Base-by-base conservation (phyloP, 1,284 basidiomycete genomes). In the Ceratobasidium theobromae region DNA sequence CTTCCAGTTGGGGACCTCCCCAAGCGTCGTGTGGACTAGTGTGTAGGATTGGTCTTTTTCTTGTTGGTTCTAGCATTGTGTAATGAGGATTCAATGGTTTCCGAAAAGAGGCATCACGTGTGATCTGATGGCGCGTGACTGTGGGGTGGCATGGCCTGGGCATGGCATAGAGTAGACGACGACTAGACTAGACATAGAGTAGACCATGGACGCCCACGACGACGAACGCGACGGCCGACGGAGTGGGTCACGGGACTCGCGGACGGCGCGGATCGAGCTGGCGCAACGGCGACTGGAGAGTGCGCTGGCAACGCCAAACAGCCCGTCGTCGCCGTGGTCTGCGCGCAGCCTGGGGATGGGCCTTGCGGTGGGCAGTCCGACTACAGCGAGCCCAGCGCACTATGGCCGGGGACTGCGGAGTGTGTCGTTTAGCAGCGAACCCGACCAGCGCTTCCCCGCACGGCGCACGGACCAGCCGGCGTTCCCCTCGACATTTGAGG, bases 401-500 rank as follows among this genome's bases (percentile, higher is more conserved):
- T 64, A 28, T 49, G 2, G 12, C 6, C 55, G 53, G 4, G 41
- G 62, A 6, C 43, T 62, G 27, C 68, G 69, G n/a, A 69, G 68
- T 38, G 69, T 68, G 38, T 69, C 69, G 49, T 71, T 71, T 40
- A 68, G 69, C 40, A 67, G 54, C 30, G 57, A 68, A 40, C 57
- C 66, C 8, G 57, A 65, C 33, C 58, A 68, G 38, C 68, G 69
- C 8, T 51, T 68, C 52, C 69, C 64, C 43, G 46, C 57, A 9
- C 55, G 53, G 81, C 83, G 86, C 66, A 86, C 86, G 58, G 78
- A 79, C 38, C 79, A 84, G 21, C 54, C 57, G 40, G 75, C 76
- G 4, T 84, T 87, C 72, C 78, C 82, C 8, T 86, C 84, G 55
- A 86, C 85, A 2, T 83, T 88, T 73, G 88, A 89, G 75, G 87